Base-by-base conservation (phyloP, 2,329 filamentous ascomycete genomes). In the Akanthomyces muscarius region DNA sequence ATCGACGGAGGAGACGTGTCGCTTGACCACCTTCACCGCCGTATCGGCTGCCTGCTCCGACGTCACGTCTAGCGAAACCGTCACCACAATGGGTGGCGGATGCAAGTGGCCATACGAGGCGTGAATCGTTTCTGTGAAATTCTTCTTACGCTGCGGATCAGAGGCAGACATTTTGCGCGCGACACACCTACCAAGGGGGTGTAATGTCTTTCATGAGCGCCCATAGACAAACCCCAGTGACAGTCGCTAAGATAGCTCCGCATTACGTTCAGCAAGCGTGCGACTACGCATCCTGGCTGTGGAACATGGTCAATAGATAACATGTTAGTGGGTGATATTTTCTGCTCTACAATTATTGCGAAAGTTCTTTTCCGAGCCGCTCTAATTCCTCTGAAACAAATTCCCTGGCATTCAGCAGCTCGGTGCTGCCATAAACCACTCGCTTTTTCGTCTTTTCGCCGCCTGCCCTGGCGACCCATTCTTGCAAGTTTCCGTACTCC, bases 401-500 rank as follows among this genome's bases (percentile, higher is more conserved):
- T 70, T 89, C 85, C 48, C 81, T 80, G 1, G 89, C 88, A 70
- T 87, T 90, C 65, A 90, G 79, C 73, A 92, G 80, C 73, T 91
- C 94, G 16, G 95, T 99, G 72, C 92, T 96, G 21, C 95, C 95
- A 75, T 99, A 99, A 1, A 98, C 90, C 11, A 99, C 90, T 67
- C 92, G 84, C 76, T 91, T 89, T 74, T 86, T 89, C 25, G 86
- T 83, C 10, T 86, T 83, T 62, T 85, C 84, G 16, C 86, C 86
- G 54, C 82, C 81, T 4, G 91, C 92, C 67, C 94, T 84, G 74
- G 86, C 87, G 5, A 94, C 92, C 95, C 95, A 99, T 72, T 98
- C 95, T 73, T 97, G 92, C 73, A 99, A 75, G 75, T 99, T 99
- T 23, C 93, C 94, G 73, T 98, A 99, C 75, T 99, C 95, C 69